Evolutionary conservation across 768 basidiomycete species (phyloP).

Genomic region (Lactarius pseudohatsudake): DNA sequence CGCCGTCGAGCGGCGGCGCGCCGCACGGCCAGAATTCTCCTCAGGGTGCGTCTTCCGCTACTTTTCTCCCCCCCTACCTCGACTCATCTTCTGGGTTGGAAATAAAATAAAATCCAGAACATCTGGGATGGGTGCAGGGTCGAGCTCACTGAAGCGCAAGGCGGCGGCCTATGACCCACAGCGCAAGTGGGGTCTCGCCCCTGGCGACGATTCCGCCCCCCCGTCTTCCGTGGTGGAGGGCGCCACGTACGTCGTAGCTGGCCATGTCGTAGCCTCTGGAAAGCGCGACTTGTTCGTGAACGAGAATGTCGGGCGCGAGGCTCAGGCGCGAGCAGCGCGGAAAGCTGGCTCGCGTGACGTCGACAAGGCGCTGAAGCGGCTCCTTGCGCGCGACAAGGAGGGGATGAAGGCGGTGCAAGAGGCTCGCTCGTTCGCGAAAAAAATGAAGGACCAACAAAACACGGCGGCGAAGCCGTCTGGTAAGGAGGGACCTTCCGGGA

Average conservation of each 20-base stretch:
- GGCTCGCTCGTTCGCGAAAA: slow-evolving; percentile 50
- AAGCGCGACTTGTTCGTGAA: slow-evolving; percentile 49
- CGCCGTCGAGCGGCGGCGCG: slow-evolving; percentile 72
- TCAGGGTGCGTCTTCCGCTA: slow-evolving; percentile 57
- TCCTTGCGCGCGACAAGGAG: slow-evolving; percentile 65
- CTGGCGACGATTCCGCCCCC: slow-evolving; percentile 39
- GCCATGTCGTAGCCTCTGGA: slow-evolving; percentile 65
- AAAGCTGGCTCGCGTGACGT: slow-evolving; percentile 54
- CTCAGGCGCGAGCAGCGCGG: slow-evolving; percentile 74
- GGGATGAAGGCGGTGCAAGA: slow-evolving; percentile 64
- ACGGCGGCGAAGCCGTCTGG: slow-evolving; percentile 25
- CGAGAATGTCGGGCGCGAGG: slow-evolving; percentile 78
- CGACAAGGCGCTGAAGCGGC: slow-evolving; percentile 57
- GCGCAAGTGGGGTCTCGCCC: slow-evolving; percentile 75
- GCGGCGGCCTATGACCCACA: slow-evolving; percentile 61
- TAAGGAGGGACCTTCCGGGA: slow-evolving; percentile 24
- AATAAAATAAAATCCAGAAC: slow-evolving; percentile 47
- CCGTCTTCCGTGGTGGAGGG: slow-evolving; percentile 34
- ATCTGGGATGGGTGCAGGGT: slow-evolving; percentile 56
- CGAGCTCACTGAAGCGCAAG: slow-evolving; percentile 36
- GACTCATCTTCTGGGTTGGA: background rate
- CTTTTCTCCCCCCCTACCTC: background rate
- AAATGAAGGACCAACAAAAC: slow-evolving; percentile 31
- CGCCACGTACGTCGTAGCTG: slow-evolving; percentile 79
- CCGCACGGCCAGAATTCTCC: slow-evolving; percentile 83